Evolutionary conservation across 305 asterid species (phyloP).

Genomic region (Vinca major): DNA sequence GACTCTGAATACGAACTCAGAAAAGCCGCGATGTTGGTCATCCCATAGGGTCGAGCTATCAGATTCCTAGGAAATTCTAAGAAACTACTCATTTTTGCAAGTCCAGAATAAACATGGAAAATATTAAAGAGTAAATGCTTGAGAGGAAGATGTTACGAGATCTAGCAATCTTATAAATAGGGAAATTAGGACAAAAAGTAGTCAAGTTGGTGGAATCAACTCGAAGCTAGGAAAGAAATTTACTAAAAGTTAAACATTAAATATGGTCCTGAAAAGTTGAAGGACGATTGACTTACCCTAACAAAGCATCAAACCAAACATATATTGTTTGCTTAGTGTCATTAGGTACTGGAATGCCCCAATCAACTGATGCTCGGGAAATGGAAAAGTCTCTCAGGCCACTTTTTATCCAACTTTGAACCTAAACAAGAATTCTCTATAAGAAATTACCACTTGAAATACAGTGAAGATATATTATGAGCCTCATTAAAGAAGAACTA

Average conservation of each 20-base stretch:
- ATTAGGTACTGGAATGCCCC: constrained; percentile 91
- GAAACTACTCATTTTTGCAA: neutral
- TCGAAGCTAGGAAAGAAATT: neutral
- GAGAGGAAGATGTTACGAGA: neutral
- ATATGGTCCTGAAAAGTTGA: neutral
- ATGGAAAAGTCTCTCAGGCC: constrained; percentile 93
- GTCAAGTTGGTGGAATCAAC: neutral
- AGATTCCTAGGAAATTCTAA: neutral
- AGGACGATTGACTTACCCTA: constrained; percentile 60
- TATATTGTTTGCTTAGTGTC: constrained; percentile 82
- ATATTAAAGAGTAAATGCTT: neutral
- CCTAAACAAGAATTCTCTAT: constrained; percentile 36
- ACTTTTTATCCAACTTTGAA: constrained; percentile 90
- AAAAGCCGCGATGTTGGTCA: neutral
- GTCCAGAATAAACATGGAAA: neutral
- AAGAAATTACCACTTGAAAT: constrained; percentile 10
- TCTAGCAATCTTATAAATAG: neutral
- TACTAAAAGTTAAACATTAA: neutral
- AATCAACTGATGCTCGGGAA: constrained; percentile 80
- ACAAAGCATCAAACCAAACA: constrained; percentile 97
- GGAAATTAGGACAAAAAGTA: neutral
- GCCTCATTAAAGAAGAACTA: neutral
- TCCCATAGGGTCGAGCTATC: neutral
- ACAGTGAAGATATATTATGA: neutral
- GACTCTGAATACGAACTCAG: neutral